Evolutionary conservation across 106 monocot species (phyloP).

Genomic region (Ottelia alismoides): DNA sequence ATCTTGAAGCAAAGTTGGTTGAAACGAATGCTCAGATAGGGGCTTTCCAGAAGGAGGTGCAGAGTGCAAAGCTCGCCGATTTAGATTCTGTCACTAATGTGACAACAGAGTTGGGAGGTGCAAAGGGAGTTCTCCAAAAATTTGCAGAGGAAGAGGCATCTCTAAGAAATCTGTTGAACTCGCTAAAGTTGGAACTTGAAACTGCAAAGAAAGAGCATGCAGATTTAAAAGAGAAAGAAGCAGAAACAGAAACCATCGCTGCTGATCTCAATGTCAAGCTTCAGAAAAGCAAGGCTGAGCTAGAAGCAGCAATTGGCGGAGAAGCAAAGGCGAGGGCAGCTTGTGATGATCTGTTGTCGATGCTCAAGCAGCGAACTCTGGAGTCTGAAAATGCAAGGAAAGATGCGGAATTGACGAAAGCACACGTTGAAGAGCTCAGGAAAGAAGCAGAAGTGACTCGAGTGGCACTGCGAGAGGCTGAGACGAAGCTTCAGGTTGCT

Average conservation of each 20-base stretch:
- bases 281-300: constrained; percentile 18
- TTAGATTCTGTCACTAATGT: constrained; percentile 5
- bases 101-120: constrained; percentile 14
- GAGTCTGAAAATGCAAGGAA: constrained; percentile 16
- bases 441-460: constrained; percentile 10
- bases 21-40: constrained; percentile 10
- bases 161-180: constrained; percentile 7
- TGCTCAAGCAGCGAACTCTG: constrained; percentile 4
- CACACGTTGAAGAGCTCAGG: neutral
- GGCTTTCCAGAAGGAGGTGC: constrained; percentile 8
- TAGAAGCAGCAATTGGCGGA: constrained; percentile 9
- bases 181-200: constrained; percentile 16
- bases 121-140: constrained; percentile 13
- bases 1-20: constrained; percentile 5
- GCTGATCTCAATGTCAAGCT: constrained; percentile 7
- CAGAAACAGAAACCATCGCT: constrained; percentile 13
- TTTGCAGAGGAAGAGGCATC: constrained; percentile 13
- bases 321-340: constrained; percentile 9
- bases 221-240: constrained; percentile 23
- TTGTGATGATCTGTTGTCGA: constrained; percentile 11
- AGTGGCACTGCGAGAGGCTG: constrained; percentile 5
- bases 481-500: constrained; percentile 15
- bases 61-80: constrained; percentile 4
- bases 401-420: constrained; percentile 7
- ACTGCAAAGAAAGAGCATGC: constrained; percentile 10